Conservation (phyloP, 371 early-diverging fungal genomes). For the Syncephalis plumigaleata region DNA sequence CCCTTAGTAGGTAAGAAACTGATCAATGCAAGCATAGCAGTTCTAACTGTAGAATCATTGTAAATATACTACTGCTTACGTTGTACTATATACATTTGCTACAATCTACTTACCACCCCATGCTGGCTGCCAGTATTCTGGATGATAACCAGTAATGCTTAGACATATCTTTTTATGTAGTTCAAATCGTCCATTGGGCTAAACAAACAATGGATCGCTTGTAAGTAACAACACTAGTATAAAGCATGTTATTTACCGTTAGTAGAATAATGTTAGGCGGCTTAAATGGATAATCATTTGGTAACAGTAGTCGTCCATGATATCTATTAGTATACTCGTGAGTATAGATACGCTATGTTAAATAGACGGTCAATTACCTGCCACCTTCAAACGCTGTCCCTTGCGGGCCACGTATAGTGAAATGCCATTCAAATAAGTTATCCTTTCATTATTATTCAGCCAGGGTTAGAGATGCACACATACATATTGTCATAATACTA, state of each 20-base stretch:
- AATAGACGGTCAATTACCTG: slow-evolving; percentile 15
- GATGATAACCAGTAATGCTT: slow-evolving; percentile 82
- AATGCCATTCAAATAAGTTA: slow-evolving; percentile 85
- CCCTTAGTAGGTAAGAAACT: slow-evolving; percentile 49
- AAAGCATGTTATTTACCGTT: slow-evolving; percentile 38
- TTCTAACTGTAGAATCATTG: not conserved
- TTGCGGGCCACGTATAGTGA: slow-evolving; percentile 76
- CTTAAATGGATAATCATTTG: slow-evolving; percentile 85
- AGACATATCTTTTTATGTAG: slow-evolving; percentile 81
- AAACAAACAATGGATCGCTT: not conserved
- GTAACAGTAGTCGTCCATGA: slow-evolving; percentile 60
- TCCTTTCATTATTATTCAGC: slow-evolving; percentile 19
- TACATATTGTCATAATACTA: not conserved
- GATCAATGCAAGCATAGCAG: slow-evolving; percentile 2
- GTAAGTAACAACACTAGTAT: not conserved
- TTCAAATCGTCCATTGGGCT: slow-evolving; percentile 84
- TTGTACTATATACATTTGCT: not conserved
- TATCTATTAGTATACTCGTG: slow-evolving; percentile 27
- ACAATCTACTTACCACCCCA: slow-evolving; percentile 64
- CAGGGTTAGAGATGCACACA: not conserved
- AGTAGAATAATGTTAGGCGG: slow-evolving; percentile 82
- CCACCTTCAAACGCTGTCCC: slow-evolving; percentile 80
- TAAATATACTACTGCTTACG: no score
- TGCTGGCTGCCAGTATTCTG: slow-evolving; percentile 88
- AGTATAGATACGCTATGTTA: no score